Base-by-base conservation (phyloP, 73 alveolate genomes). In the Uronychia binucleata region DNA sequence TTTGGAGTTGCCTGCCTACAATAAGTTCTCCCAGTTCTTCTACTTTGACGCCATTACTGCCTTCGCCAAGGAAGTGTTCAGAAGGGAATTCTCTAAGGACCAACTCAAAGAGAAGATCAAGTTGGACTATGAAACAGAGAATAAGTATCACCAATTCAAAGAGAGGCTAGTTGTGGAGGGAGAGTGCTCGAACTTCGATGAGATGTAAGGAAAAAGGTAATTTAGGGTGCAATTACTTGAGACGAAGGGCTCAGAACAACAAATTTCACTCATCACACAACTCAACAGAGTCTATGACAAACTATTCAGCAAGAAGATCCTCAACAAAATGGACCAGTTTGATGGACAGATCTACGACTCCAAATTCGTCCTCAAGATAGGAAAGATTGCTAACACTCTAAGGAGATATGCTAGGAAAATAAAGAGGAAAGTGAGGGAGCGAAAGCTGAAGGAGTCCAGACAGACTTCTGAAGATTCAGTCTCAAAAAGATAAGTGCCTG, bases 1-100 rank as follows among this genome's bases (percentile, higher is more conserved):
- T 30, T 33, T 85, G 28, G 91, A 85, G 57, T 35, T 85, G 19
- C 91, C 91, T 46, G 77, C 91, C 0, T 85, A 85, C 67, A 46
- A 46, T 46, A 46, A 46, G 67, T 46, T 46, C 67, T 46, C 67
- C 19, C 67, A 46, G 19, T 46, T 46, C 67, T 46, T 46, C 19
- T 46, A 46, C 67, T 46, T 46, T 46, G 67, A 46, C 67, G 67
- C 67, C 19, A 5, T 46, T 46, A 46, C 67, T 19, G 67, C 67
- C n/a, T 46, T 46, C 19, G 5, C 67, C 67, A 46, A 46, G 19
- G 67, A 46, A 46, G 67, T 46, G n/a, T 46, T 46, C 67, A 46
- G 67, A 19, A 46, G 67, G 67, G 67, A 46, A 19, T 46, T 46
- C 19, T 19, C 5, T 19, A 46, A 46, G 67, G 67, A 46, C 67